phyloP scores from a whole-genome alignment of 2,329 filamentous ascomycete genomes.

The Microsporum ferrugineum region DNA sequence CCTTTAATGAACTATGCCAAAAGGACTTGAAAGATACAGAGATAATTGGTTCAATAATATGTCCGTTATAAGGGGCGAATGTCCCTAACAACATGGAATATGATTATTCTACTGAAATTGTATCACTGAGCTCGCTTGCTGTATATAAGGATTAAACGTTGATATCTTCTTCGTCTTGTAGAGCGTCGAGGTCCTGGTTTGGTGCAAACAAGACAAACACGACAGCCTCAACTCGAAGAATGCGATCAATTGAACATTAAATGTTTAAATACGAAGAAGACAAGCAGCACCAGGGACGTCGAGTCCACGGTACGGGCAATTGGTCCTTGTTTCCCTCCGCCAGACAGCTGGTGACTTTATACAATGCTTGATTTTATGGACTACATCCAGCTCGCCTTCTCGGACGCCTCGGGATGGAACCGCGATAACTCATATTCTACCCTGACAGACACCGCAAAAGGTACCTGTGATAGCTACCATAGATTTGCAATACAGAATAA shows the following conservation, averaged over 20 bases:
- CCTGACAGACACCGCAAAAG: slow-evolving; percentile 71
- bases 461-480: slow-evolving; percentile 35
- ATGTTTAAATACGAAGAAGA: neutral
- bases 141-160: too few species aligned
- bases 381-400: slow-evolving; percentile 85
- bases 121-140: too few species aligned
- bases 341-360: slow-evolving; percentile 11
- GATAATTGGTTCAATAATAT: too few species aligned
- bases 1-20: too few species aligned
- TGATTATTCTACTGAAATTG: too few species aligned
- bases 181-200: neutral
- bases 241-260: neutral
- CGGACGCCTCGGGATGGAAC: slow-evolving; percentile 76
- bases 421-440: slow-evolving; percentile 83
- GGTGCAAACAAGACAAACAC: neutral
- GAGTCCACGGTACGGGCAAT: neutral
- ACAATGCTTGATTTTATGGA: slow-evolving; percentile 95
- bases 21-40: too few species aligned
- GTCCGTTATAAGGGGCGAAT: too few species aligned
- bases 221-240: neutral
- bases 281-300: neutral
- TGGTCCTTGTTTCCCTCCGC: neutral
- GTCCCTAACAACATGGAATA: too few species aligned
- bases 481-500: neutral
- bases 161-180: neutral